These are phyloP conservation scores for Termitomyces eurrhizus DNA, from an alignment of 768 basidiomycete genomes.

Conservation along the genomic window DNA sequence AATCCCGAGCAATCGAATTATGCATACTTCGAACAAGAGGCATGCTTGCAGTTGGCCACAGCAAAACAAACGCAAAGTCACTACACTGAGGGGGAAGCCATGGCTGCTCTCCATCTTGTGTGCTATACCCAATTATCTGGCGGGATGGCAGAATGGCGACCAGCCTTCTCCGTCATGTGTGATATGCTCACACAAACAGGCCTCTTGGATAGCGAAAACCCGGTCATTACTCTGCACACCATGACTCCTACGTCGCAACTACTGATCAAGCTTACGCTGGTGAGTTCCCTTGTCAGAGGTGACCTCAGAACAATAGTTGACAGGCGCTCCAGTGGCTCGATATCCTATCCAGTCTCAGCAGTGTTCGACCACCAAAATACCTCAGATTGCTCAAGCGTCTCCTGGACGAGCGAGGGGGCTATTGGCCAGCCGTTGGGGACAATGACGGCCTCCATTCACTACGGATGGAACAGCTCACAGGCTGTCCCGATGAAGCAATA, in stretches of 20 bases:
- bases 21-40: constrained; percentile 64
- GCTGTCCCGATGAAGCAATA: constrained; percentile 77
- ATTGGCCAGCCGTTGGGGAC: constrained; percentile 37
- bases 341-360: constrained; percentile 63
- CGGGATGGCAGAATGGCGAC: constrained; percentile 65
- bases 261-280: constrained; percentile 69
- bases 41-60: constrained; percentile 55
- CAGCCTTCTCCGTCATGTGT: constrained; percentile 63
- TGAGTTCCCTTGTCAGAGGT: constrained; percentile 33
- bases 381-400: constrained; percentile 63
- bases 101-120: constrained; percentile 76
- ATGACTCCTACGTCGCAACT: constrained; percentile 53
- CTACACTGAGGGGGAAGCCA: constrained; percentile 66
- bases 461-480: constrained; percentile 65
- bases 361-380: constrained; percentile 60
- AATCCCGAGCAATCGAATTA: constrained; percentile 56
- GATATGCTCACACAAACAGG: constrained; percentile 75
- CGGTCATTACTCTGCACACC: constrained; percentile 50
- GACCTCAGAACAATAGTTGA: constrained; percentile 13
- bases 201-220: constrained; percentile 60
- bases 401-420: constrained; percentile 48
- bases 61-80: constrained; percentile 50
- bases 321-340: constrained; percentile 63
- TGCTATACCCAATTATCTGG: constrained; percentile 71
- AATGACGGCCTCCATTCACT: constrained; percentile 36